phyloP scores from a whole-genome alignment of 2,329 filamentous ascomycete genomes.

The Lachnellula hyalina region DNA sequence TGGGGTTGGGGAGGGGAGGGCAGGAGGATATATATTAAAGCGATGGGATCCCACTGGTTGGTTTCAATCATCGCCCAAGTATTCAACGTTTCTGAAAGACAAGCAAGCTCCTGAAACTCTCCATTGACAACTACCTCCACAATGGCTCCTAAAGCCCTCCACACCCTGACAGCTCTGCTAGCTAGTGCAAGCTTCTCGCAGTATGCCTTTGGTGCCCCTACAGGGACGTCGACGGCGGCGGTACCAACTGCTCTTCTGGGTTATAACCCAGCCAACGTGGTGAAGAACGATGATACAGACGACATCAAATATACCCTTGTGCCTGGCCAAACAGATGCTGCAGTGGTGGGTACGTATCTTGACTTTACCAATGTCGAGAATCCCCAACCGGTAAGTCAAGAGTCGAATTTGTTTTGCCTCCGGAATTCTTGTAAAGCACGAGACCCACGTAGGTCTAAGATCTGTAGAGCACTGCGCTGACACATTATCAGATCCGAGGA shows the following conservation, averaged over 20 bases:
- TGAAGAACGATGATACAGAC: constrained; percentile 32
- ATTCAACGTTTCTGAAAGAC: too few relatives aligned
- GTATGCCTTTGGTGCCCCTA: constrained; percentile 16
- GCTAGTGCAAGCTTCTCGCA: constrained; percentile 8
- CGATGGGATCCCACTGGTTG: neutral
- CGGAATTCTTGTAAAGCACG: neutral
- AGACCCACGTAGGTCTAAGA: neutral
- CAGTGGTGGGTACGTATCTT: constrained; percentile 46
- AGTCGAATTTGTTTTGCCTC: neutral
- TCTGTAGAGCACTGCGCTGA: neutral
- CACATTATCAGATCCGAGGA: constrained; percentile 39
- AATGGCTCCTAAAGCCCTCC: neutral
- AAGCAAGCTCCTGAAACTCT: neutral
- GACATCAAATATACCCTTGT: constrained; percentile 38
- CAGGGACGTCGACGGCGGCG: constrained; percentile 15
- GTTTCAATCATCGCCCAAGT: neutral
- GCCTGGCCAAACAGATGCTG: constrained; percentile 45
- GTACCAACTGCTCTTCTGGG: constrained; percentile 32
- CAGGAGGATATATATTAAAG: neutral
- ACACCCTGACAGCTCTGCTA: neutral
- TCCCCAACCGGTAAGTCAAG: constrained; percentile 41
- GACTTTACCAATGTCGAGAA: constrained; percentile 47
- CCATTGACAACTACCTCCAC: neutral
- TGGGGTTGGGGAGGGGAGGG: neutral
- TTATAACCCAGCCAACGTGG: constrained; percentile 34